These are phyloP conservation scores for Paramecium pentaurelia DNA, from an alignment of 73 alveolate species.

Conservation along the genomic window DNA sequence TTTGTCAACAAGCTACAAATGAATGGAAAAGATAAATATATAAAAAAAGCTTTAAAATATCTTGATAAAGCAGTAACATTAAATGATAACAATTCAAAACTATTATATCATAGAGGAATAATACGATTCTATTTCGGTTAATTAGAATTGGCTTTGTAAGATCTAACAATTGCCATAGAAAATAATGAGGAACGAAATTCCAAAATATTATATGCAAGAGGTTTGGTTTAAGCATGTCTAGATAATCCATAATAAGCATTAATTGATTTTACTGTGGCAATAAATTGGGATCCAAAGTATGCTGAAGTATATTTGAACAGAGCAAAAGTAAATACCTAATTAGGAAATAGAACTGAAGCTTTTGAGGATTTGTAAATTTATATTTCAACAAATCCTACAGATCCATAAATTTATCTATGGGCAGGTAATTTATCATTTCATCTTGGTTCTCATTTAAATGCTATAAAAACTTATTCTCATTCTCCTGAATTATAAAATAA, in stretches of 20 bases:
- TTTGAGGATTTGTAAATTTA: slow-evolving; percentile 26
- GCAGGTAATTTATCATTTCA: slow-evolving; percentile 52
- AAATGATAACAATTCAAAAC: slow-evolving; percentile 39
- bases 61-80: slow-evolving; percentile 56
- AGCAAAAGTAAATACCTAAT: slow-evolving; percentile 6
- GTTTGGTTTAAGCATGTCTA: slow-evolving; percentile 10
- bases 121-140: slow-evolving; percentile 17
- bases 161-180: slow-evolving; percentile 24
- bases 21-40: background rate
- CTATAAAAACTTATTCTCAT: slow-evolving; percentile 51
- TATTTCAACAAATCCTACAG: slow-evolving; percentile 6
- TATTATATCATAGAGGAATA: slow-evolving; percentile 43
- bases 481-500: slow-evolving; percentile 2
- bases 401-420: slow-evolving; percentile 55
- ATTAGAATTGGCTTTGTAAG: background rate
- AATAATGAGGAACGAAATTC: slow-evolving; percentile 52
- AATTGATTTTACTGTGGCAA: slow-evolving; percentile 48
- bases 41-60: slow-evolving; percentile 50
- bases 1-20: background rate
- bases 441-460: slow-evolving; percentile 36
- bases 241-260: slow-evolving; percentile 14
- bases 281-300: background rate
- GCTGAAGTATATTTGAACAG: background rate
- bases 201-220: slow-evolving; percentile 35
- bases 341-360: slow-evolving; percentile 48